These are phyloP conservation scores for Vachellia collinsii DNA, from an alignment of 306 rosid genomes.

Conservation along the genomic window DNA sequence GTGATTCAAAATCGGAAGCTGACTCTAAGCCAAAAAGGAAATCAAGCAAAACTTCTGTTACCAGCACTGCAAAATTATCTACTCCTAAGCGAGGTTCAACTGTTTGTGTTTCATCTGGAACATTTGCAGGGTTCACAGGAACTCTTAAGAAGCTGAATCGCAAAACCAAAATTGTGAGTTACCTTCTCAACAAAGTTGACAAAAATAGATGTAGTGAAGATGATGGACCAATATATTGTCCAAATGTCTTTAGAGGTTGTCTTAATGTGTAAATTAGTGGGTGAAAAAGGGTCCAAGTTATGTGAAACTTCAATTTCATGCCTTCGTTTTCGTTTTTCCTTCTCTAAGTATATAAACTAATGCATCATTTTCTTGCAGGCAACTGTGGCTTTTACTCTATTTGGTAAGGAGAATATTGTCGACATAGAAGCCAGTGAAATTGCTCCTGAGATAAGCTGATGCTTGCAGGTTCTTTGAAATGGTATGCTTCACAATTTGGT, in stretches of 20 bases:
- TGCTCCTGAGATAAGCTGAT: slow-evolving; percentile 52
- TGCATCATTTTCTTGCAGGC: slow-evolving; percentile 67
- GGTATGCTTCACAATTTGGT: slow-evolving; percentile 46
- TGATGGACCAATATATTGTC: slow-evolving; percentile 8
- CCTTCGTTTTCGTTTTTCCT: neutral
- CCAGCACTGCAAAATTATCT: slow-evolving; percentile 40
- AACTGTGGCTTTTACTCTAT: slow-evolving; percentile 69
- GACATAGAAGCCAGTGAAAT: slow-evolving; percentile 68
- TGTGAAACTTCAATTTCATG: neutral
- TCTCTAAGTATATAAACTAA: slow-evolving; percentile 25
- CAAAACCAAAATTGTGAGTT: slow-evolving; percentile 66
- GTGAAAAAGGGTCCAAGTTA: neutral
- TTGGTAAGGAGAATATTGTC: slow-evolving; percentile 86
- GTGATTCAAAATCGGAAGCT: slow-evolving; percentile 38
- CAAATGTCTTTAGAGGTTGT: slow-evolving; percentile 17
- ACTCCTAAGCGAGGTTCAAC: slow-evolving; percentile 60
- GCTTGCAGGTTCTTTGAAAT: slow-evolving; percentile 25
- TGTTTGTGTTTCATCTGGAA: slow-evolving; percentile 67
- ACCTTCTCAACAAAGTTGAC: slow-evolving; percentile 26
- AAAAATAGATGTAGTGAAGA: slow-evolving; percentile 17
- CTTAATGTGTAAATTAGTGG: slow-evolving; percentile 12
- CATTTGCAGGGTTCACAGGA: slow-evolving; percentile 73
- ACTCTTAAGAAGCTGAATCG: slow-evolving; percentile 78
- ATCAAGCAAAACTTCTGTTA: slow-evolving; percentile 46
- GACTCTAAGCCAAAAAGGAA: slow-evolving; percentile 56